phyloP scores from a whole-genome alignment of 345 rosid species.

The Cardiospermum halicacabum region DNA sequence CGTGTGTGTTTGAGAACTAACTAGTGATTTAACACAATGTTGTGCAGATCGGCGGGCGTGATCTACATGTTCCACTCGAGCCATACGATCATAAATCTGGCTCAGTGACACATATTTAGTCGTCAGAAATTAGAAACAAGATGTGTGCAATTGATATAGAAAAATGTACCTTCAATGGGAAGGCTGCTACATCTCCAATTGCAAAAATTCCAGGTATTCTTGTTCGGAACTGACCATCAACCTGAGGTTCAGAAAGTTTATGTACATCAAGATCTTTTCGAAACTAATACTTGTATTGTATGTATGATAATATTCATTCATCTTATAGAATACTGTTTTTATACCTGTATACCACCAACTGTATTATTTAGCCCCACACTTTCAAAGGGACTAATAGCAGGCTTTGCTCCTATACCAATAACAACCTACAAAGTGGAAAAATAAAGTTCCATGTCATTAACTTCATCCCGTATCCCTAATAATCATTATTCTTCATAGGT shows the following conservation, averaged over 20 bases:
- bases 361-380: slow-evolving; percentile 49
- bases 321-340: no score
- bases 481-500: neutral
- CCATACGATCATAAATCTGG: slow-evolving; percentile 76
- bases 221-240: slow-evolving; percentile 81
- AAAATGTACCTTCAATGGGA: slow-evolving; percentile 74
- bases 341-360: slow-evolving; percentile 94
- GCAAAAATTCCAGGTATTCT: slow-evolving; percentile 86
- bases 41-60: slow-evolving; percentile 92
- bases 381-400: slow-evolving; percentile 74
- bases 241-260: slow-evolving; percentile 39
- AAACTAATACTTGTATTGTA: neutral
- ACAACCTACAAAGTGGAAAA: slow-evolving; percentile 45
- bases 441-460: neutral
- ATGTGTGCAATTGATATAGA: slow-evolving; percentile 13
- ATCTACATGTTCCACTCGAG: slow-evolving; percentile 95
- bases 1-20: slow-evolving; percentile 68
- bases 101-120: slow-evolving; percentile 12
- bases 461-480: neutral
- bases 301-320: slow-evolving; percentile 1
- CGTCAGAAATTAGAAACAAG: neutral
- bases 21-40: slow-evolving; percentile 72
- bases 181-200: slow-evolving; percentile 97
- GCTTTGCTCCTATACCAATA: slow-evolving; percentile 93
- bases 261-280: neutral